phyloP scores from a whole-genome alignment of 2,329 filamentous ascomycete species.

The Calonectria hongkongensis region DNA sequence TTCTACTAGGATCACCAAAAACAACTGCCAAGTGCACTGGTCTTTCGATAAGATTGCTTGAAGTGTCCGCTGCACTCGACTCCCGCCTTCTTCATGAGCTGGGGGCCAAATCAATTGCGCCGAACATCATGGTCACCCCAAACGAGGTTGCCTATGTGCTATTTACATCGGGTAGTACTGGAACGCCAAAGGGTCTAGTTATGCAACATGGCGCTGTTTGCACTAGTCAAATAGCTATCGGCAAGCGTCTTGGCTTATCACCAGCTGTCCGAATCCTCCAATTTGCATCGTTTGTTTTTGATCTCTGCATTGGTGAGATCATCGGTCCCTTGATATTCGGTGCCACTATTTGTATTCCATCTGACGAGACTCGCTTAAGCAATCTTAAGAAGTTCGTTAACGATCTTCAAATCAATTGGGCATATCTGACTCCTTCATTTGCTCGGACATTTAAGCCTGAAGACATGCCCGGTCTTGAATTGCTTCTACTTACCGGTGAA shows the following conservation, averaged over 20 bases:
- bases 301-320: slow-evolving; percentile 37
- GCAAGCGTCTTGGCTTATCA: slow-evolving; percentile 26
- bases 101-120: background rate
- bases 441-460: slow-evolving; percentile 19
- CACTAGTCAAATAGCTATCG: slow-evolving; percentile 37
- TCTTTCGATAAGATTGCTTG: background rate
- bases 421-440: slow-evolving; percentile 31
- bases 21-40: background rate
- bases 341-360: slow-evolving; percentile 41
- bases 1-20: background rate
- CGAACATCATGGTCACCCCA: background rate
- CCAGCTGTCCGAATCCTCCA: slow-evolving; percentile 35
- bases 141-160: slow-evolving; percentile 45
- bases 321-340: slow-evolving; percentile 39
- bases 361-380: slow-evolving; percentile 21
- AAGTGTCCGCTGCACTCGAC: slow-evolving; percentile 22
- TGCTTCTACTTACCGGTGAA: slow-evolving; percentile 45
- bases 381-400: slow-evolving; percentile 24
- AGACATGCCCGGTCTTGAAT: slow-evolving; percentile 17
- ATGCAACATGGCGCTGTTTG: slow-evolving; percentile 48
- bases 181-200: slow-evolving; percentile 51
- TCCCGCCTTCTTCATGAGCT: background rate
- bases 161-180: slow-evolving; percentile 56
- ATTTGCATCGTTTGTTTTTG: slow-evolving; percentile 41
- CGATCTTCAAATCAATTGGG: slow-evolving; percentile 19